phyloP scores from a whole-genome alignment of 768 basidiomycete genomes.

The Termitomyces sp. region DNA sequence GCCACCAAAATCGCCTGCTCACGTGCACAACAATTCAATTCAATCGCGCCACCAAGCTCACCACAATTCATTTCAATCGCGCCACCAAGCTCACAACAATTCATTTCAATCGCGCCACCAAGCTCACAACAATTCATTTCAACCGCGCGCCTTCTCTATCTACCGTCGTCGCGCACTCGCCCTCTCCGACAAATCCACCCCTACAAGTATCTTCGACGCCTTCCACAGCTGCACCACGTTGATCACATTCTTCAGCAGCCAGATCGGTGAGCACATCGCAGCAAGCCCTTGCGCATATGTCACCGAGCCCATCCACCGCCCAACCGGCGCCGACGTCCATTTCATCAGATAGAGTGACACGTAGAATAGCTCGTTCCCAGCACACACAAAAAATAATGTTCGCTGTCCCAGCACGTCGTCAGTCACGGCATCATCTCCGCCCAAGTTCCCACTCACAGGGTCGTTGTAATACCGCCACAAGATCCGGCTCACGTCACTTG shows the following conservation, averaged over 20 bases:
- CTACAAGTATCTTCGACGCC: conserved; percentile 90
- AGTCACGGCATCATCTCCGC: background rate
- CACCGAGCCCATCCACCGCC: conserved; percentile 27
- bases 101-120: no score
- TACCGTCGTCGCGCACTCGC: conserved; percentile 58
- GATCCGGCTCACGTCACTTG: conserved; percentile 88
- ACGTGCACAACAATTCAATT: conserved; percentile 6
- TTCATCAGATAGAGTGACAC: conserved; percentile 92
- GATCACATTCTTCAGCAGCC: conserved; percentile 82
- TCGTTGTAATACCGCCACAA: conserved; percentile 93
- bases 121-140: no score
- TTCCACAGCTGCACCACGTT: conserved; percentile 98
- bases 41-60: no score
- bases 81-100: no score
- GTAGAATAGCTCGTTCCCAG: conserved; percentile 94
- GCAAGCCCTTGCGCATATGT: conserved; percentile 82
- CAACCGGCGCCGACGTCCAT: conserved; percentile 71
- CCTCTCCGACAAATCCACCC: conserved; percentile 87
- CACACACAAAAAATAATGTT: conserved; percentile 89
- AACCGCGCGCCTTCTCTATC: no score
- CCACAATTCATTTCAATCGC: no score
- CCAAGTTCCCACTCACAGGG: conserved; percentile 48
- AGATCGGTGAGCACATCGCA: conserved; percentile 57
- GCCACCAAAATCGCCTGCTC: conserved; percentile 14
- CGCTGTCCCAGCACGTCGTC: conserved; percentile 37